Evolutionary conservation across 805 yeast species (phyloP), one percentile per base, ranked within the genome.

Genomic region (Saturnispora zaruensis): DNA sequence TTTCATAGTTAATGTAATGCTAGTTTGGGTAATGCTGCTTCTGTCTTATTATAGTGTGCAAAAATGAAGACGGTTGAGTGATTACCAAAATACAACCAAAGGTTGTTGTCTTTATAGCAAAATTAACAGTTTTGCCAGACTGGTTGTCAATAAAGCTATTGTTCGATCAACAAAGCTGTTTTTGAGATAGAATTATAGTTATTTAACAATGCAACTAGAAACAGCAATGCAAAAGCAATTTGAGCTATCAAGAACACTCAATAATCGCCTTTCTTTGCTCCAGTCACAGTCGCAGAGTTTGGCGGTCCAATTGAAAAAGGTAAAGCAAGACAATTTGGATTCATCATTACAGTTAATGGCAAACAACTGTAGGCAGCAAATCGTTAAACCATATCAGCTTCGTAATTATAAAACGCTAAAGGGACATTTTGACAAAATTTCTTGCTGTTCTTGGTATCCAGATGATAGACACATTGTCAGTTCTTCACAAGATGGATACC

Each of bases 401-500:
- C 56, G 51, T 30, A 54, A 53, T 34, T 63, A 62, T 49, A 58
- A 56, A n/a, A 62, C 75, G 1, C 63, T 79, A 38, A 68, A 63
- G 48, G 88, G 88, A 1, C 96, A 90, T 62, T 77, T 77, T 55
- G 84, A 81, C 60, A 88, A 89, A 60, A 76, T 89, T 20, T 74
- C 82, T 7, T 78, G 80, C 51, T 69, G 85, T 51, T 71, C 78
- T 47, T 86, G 96, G 95, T 75, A 80, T 48, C 62, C 70, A 0
- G 84, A 85, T 60, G 82, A 82, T n/a, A 64, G 67, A 42, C 74
- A 73, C 42, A 60, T 89, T 2, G 64, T 88, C 7, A 78, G 88
- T 45, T 88, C 87, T 0, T 82, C 91, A 24, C 96, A 87, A 62
- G 97, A 90, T 65, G 96, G 96, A 2, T 84, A 79, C 60, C 71